These are phyloP conservation scores for Cyclostephanos tholiformis DNA, from an alignment of 108 stramenopile species.

Conservation along the genomic window DNA sequence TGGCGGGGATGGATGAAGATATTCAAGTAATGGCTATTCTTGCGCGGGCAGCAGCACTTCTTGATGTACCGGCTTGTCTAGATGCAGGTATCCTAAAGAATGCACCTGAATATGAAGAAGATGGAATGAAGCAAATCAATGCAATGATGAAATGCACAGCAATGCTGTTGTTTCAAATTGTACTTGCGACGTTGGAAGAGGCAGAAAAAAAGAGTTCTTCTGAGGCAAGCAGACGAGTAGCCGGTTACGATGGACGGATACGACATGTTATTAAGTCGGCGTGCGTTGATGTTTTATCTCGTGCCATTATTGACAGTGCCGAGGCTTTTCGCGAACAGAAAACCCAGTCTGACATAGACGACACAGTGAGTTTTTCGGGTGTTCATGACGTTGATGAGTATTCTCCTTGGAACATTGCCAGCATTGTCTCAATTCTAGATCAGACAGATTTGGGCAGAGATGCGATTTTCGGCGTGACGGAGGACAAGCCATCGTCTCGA, in stretches of 20 bases:
- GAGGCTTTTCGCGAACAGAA: conserved; percentile 23
- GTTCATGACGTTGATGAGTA: conserved; percentile 39
- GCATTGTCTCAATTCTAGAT: conserved; percentile 41
- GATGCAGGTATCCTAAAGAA: background rate
- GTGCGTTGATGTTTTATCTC: conserved; percentile 48
- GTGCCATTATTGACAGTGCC: conserved; percentile 34
- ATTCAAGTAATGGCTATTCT: conserved; percentile 54
- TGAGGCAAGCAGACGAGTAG: conserved; percentile 9
- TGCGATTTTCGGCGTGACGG: conserved; percentile 42
- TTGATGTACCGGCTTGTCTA: background rate
- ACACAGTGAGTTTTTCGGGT: conserved; percentile 17
- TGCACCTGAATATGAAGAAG: background rate
- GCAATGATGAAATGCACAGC: conserved; percentile 49
- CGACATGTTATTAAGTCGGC: conserved; percentile 60
- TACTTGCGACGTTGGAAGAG: conserved; percentile 32
- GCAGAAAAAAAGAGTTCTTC: background rate
- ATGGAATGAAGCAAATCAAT: conserved; percentile 51
- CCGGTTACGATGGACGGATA: conserved; percentile 59
- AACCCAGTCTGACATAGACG: background rate
- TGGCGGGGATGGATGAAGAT: conserved; percentile 48
- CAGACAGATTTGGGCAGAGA: conserved; percentile 33
- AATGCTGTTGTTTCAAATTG: conserved; percentile 50
- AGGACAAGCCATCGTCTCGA: conserved; percentile 11
- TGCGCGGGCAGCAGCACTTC: conserved; percentile 38
- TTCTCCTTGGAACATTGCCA: conserved; percentile 30